A percentile compares a stretch with the other conserved stretches of the same genome.
Conservation (phyloP, 1,284 basidiomycete species). For the Schizophyllum amplum region DNA sequence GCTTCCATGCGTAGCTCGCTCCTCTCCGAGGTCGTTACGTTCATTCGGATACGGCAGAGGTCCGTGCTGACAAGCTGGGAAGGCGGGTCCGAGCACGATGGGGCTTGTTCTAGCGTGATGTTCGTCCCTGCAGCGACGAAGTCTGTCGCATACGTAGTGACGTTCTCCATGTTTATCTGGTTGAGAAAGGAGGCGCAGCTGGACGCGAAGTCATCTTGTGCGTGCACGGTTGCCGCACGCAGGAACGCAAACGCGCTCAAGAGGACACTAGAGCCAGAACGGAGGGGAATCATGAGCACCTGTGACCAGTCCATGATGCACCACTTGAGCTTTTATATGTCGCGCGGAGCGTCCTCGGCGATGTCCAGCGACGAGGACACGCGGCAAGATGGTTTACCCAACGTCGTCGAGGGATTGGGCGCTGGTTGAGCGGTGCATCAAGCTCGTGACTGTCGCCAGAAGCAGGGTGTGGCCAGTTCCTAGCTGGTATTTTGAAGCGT, state of each 20-base stretch:
- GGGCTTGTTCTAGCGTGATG: not conserved
- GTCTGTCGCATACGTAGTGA: not conserved
- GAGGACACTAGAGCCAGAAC: not conserved
- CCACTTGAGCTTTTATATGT: not conserved
- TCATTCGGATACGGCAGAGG: conserved; percentile 9
- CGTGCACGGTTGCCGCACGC: not conserved
- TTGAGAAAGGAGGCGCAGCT: not conserved
- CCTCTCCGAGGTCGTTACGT: conserved; percentile 1
- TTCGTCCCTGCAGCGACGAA: not conserved
- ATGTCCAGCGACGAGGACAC: not conserved
- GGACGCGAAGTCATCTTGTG: not conserved
- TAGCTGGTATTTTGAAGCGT: too few species aligned
- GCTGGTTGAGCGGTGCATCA: too few species aligned
- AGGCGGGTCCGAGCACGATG: not conserved
- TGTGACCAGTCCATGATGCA: not conserved
- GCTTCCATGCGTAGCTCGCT: conserved; percentile 8
- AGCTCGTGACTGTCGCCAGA: too few species aligned
- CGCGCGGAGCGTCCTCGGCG: not conserved
- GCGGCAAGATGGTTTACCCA: too few species aligned
- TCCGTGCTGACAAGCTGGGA: not conserved
- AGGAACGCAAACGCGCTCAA: not conserved
- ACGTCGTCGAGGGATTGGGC: too few species aligned
- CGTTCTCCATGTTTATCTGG: not conserved
- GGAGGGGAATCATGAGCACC: not conserved
- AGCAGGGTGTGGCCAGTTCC: too few species aligned